These are phyloP conservation scores for Myxozyma lipomycoides DNA, from an alignment of 805 yeast genomes.

Conservation along the genomic window DNA sequence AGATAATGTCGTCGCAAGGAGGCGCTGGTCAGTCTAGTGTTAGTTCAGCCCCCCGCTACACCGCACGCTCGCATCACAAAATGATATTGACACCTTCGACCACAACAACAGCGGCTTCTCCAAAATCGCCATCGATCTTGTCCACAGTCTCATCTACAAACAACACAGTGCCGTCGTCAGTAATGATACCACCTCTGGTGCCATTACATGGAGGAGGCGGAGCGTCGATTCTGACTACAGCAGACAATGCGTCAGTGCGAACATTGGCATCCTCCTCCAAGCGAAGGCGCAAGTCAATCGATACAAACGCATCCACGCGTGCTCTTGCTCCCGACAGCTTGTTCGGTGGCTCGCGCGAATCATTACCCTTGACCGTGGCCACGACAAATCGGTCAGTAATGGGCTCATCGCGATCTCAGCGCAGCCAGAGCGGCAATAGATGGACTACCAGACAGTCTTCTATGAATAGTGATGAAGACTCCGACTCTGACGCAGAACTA, in stretches of 20 bases:
- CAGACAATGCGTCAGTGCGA: conserved; percentile 24
- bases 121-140: conserved; percentile 12
- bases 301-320: conserved; percentile 27
- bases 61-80: conserved; percentile 1
- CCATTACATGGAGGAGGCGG: background rate
- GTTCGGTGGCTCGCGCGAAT: conserved; percentile 26
- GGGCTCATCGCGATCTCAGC: conserved; percentile 1
- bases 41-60: conserved; percentile 1
- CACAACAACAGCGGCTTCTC: conserved; percentile 14
- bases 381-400: conserved; percentile 5
- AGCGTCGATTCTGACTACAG: background rate
- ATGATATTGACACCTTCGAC: conserved; percentile 2
- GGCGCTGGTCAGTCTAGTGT: background rate
- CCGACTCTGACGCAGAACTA: conserved; percentile 5
- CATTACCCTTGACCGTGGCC: conserved; percentile 25
- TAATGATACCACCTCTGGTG: conserved; percentile 16
- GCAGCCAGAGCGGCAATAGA: conserved; percentile 13
- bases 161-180: conserved; percentile 22
- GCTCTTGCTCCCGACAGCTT: conserved; percentile 27
- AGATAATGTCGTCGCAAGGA: background rate
- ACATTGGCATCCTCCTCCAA: conserved; percentile 28
- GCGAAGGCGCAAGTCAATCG: conserved; percentile 25
- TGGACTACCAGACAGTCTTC: conserved; percentile 5
- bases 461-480: conserved; percentile 6
- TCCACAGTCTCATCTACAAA: conserved; percentile 23